Evolutionary conservation across 768 basidiomycete species (phyloP), one percentile per base, ranked within the genome.

Genomic region (Sistotremastrum suecicum): DNA sequence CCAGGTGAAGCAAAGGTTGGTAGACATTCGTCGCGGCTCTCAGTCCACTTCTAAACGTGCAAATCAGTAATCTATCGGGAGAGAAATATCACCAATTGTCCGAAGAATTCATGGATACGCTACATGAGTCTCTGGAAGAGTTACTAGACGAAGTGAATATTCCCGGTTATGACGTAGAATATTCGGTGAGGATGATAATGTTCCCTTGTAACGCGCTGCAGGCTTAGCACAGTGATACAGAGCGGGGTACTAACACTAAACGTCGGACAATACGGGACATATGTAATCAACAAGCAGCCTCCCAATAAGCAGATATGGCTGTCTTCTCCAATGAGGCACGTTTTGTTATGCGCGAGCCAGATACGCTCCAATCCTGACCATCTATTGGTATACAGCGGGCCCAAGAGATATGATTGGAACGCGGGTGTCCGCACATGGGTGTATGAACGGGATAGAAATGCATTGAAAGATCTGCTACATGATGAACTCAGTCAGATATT

Each of bases 231-330:
- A 43, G 10, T 10, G 20, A 32, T 20, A n/a, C 60, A 94, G 91
- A 80, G 82, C 55, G 91, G 91, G n/a, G 91, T 95, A 32, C 60
- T 95, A 34, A 95, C 90, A 1, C 73, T 94, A 39, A 69, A 68
- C 42, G 68, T 92, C 10, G 89, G 80, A 32, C 64, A 70, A 37
- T 66, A 78, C 46, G 89, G 88, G 9, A 94, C 85, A 7, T 95
- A 94, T 64, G 91, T 94, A 31, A 81, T 95, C 63, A 95, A 95
- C 64, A 95, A 94, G 68, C 91, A 95, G 59, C 91, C 91, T 7
- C 91, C 91, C 5, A 95, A 95, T 60, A 89, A 89, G 65, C 91
- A 95, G 58, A 94, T 95, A 53, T 95, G 91, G 91, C 69, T 95
- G 12, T 91, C 88, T 3, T 89, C 85, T 6, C 91, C 91, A 0